Evolutionary conservation across 805 yeast genomes (phyloP), one percentile per base, ranked within the genome.

Genomic region (Myxozyma geophila): DNA sequence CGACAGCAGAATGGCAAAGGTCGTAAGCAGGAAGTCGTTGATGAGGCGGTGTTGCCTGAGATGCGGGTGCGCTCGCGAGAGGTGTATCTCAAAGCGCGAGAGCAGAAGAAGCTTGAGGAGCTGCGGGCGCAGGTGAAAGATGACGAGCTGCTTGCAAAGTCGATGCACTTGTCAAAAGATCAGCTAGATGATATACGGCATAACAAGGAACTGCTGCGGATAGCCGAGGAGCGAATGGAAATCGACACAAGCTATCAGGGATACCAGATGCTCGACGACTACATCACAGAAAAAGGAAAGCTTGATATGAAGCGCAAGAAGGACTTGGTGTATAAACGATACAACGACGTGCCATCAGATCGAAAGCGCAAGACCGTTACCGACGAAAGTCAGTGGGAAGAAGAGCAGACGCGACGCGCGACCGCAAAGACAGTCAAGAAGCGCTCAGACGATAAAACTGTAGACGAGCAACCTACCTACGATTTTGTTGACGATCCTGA

Each of bases 401-500:
- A 71, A 1, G 84, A 82, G 44, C 88, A 85, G 68, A 72, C 80
- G 15, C 71, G 76, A 43, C 80, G 80, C 70, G 77, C 60, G 81
- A 81, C 7, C 76, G 77, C 51, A 74, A 74, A 59, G 47, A 9
- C 46, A 17, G 28, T 19, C 15, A 39, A 49, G 37, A 41, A 54
- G 15, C 21, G 36, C 13, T n/a, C 35, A 2, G 28, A 28, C 28
- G 28, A 28, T 28, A 17, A 23, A 21, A 57, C 28, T 6, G 47
- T 35, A 17, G 35, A 19, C 21, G 62, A 57, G 13, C 51, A 48
- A 33, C 54, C 74, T 15, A 71, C 80, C 0, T 90, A 88, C 71
- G 96, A 89, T 12, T 90, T 80, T 76, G 93, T 90, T 0, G 88
- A 88, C 75, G 95, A 90, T 73, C 82, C 82, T 50, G 78, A 84